These are phyloP conservation scores for Periglandula ipomoeae DNA, from an alignment of 2,329 filamentous ascomycete species.

Conservation along the genomic window DNA sequence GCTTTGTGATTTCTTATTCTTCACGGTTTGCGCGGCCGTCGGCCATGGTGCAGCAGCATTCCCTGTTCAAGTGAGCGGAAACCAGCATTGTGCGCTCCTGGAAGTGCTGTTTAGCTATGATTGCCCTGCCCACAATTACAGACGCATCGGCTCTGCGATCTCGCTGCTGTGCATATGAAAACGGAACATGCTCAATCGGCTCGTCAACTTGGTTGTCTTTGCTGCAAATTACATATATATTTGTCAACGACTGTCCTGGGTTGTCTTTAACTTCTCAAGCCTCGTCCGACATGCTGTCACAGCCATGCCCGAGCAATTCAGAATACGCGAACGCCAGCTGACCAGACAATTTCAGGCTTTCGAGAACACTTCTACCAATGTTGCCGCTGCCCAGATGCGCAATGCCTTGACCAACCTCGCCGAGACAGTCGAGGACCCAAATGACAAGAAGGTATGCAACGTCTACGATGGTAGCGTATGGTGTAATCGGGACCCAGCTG, in stretches of 20 bases:
- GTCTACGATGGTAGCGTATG: neutral
- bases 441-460: slow-evolving; percentile 66
- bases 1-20: neutral
- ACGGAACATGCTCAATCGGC: too few species aligned
- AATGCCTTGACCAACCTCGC: slow-evolving; percentile 89
- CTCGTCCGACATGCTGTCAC: neutral
- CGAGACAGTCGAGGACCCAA: slow-evolving; percentile 77
- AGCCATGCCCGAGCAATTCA: neutral
- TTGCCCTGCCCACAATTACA: too few species aligned
- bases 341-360: slow-evolving; percentile 60
- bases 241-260: neutral
- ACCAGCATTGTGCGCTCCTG: too few species aligned
- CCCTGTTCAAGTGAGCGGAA: too few species aligned
- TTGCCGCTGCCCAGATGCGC: slow-evolving; percentile 97
- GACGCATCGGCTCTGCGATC: too few species aligned
- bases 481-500: neutral
- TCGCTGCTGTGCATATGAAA: too few species aligned
- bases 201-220: too few species aligned
- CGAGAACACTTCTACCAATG: slow-evolving; percentile 97
- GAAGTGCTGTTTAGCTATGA: too few species aligned
- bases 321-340: slow-evolving; percentile 13
- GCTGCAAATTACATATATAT: neutral
- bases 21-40: neutral
- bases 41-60: too few species aligned
- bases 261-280: too few species aligned